Evolutionary conservation across 129 eudicot genomes (phyloP).

Genomic region (Oenanthe sinensis): DNA sequence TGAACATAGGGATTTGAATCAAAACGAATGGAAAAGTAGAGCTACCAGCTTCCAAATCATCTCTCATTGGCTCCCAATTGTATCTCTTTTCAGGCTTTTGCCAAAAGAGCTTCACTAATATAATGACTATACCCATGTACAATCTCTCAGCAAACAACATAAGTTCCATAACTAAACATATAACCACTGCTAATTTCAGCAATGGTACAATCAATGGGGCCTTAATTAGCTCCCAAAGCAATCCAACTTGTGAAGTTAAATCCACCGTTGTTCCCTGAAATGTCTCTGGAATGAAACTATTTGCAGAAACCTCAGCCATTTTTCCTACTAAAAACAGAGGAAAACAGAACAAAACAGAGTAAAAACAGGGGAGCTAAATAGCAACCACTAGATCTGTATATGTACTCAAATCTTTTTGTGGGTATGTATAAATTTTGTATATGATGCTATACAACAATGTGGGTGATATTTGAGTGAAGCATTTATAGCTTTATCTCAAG

Average conservation of each 20-base stretch:
- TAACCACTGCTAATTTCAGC: slow-evolving; percentile 41
- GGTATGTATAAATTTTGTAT: background rate
- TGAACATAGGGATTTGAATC: slow-evolving; percentile 82
- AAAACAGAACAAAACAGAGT: background rate
- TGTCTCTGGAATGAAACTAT: slow-evolving; percentile 44
- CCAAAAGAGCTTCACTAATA: slow-evolving; percentile 61
- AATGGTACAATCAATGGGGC: slow-evolving; percentile 63
- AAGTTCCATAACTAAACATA: slow-evolving; percentile 53
- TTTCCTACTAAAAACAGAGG: background rate
- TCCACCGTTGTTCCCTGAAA: slow-evolving; percentile 58
- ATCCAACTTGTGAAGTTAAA: slow-evolving; percentile 34
- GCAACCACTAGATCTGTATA: background rate
- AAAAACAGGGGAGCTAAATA: slow-evolving; percentile 9
- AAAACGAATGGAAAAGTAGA: slow-evolving; percentile 50
- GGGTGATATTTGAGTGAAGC: background rate
- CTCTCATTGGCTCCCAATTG: slow-evolving; percentile 51
- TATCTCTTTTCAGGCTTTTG: slow-evolving; percentile 65
- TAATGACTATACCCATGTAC: slow-evolving; percentile 73
- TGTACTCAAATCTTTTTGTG: background rate
- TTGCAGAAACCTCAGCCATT: slow-evolving; percentile 56
- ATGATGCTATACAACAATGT: slow-evolving; percentile 4
- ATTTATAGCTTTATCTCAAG: background rate
- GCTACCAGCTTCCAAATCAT: slow-evolving; percentile 57
- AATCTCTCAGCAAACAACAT: slow-evolving; percentile 75
- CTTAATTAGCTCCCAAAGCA: slow-evolving; percentile 49